Base-by-base conservation (phyloP, 2,329 filamentous ascomycete species). In the Trichoderma endophyticum region DNA sequence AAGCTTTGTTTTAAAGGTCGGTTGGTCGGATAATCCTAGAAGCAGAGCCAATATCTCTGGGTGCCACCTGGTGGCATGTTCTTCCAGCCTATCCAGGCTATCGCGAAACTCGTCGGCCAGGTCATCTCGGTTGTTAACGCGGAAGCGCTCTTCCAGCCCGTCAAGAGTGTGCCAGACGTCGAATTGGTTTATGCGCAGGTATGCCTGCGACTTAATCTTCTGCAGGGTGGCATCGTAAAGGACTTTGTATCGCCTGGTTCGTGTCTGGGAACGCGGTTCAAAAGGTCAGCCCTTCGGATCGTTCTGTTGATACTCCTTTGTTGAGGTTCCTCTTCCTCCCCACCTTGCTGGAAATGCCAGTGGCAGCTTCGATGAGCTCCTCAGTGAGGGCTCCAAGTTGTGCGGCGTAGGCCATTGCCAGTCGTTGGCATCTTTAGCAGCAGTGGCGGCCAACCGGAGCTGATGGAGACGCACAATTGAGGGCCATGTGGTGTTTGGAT, bases 111-210 rank as follows among this genome's bases (percentile, higher is more conserved):
- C 90, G 71, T 95, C 90, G 14, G 94, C 93, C 30, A 98, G 83
- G 51, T 89, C 89, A 76, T 98, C 95, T 73, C 93, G 90, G 77
- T 92, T 91, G 62, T 93, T 86, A 69, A 98, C 87, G 36, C 90
- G 88, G 76, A 98, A 96, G 76, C 95, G 94, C 82, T 98, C 96
- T 75, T 95, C 91, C 3, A 98, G 84, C 1, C 93, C 93, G 63
- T 89, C 84, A 2, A 95, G 84, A 43, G 86, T 86, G 48, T 86
- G 86, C 51, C 87, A 83, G 24, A 95, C 88, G 59, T 92, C 90
- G 78, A 95, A 95, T 75, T 93, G 92, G 77, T 95, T 93, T 1
- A 91, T 93, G 48, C 91, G 88, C 39, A 88, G 83, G 78, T 88
- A 89, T 61, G 81, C 87, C 75, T 90, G 85, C 36, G 86, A 81